phyloP scores from a whole-genome alignment of 768 basidiomycete species.

The Podaxis mareebaensis region DNA sequence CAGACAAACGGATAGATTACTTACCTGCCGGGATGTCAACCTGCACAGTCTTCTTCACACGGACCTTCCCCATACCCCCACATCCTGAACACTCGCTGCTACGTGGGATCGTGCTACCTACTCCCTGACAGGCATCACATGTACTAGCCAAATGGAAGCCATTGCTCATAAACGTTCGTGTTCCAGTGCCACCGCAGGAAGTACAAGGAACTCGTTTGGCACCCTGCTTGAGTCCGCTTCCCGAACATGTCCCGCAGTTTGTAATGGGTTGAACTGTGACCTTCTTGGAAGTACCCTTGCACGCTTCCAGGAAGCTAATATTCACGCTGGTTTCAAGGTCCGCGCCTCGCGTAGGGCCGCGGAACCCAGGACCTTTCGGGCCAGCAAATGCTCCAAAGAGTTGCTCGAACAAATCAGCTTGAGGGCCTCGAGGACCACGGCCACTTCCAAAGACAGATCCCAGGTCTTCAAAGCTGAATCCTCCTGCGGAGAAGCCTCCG shows the following conservation, averaged over 20 bases:
- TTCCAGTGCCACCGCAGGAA: constrained; percentile 84
- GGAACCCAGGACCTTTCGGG: constrained; percentile 33
- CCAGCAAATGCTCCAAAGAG: constrained; percentile 77
- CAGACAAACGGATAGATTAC: constrained; percentile 28
- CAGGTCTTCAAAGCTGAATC: constrained; percentile 80
- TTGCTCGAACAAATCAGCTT: constrained; percentile 74
- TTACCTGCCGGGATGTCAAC: constrained; percentile 85
- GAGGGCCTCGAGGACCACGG: constrained; percentile 38
- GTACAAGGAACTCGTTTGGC: constrained; percentile 78
- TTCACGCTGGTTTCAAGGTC: constrained; percentile 80
- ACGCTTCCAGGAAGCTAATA: constrained; percentile 91
- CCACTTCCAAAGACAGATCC: constrained; percentile 54
- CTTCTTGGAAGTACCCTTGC: constrained; percentile 79
- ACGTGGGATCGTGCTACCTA: constrained; percentile 77
- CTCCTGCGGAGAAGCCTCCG: constrained; percentile 43
- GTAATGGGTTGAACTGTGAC: constrained; percentile 79
- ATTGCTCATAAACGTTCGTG: constrained; percentile 83
- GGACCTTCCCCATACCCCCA: constrained; percentile 86
- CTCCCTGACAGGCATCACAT: constrained; percentile 80
- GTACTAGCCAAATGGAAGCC: constrained; percentile 98
- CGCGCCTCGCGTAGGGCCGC: constrained; percentile 60
- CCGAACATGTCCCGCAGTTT: constrained; percentile 82
- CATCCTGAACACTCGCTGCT: constrained; percentile 79
- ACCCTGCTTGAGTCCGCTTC: constrained; percentile 84
- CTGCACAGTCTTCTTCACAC: constrained; percentile 71